Base-by-base conservation (phyloP, 1,139 yeast species). In the Pichia sp. region DNA sequence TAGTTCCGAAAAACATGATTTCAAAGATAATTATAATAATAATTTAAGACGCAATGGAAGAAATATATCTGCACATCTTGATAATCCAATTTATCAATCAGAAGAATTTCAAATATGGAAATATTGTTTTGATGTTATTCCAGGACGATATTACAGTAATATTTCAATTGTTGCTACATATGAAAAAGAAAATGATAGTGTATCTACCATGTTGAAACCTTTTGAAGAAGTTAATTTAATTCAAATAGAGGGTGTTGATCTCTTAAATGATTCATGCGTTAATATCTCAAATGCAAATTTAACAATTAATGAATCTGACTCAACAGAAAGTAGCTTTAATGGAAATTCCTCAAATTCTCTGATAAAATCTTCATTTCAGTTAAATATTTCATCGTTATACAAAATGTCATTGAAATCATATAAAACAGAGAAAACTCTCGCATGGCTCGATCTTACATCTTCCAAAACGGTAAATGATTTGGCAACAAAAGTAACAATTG, bases 371-470 rank as follows among this genome's bases (percentile, higher is more conserved):
- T 47, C 51, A 3, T 38, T 47, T 10, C 44, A 54, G 3, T 51
- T 77, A 5, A 73, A 78, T 1, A 75, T 78, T 1, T 68, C 70
- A 30, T 74, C 81, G 1, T 70, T 79, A 0, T 65, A 78, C 44
- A 78, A 79, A 39, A 72, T 84, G 56, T 71, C 79, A 51, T 67
- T 84, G 39, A 74, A 54, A 40, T 60, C 58, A 7, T 51, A 55
- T 31, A 57, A 53, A 42, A 50, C 61, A 8, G 64, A 61, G 38
- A 81, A 55, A 75, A 82, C 48, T 71, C 80, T 32, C 73, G 76
- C 62, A 72, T 86, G 80, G 78, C 65, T 84, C 44, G 83, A 77
- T 48, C 65, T 83, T 28, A 81, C 78, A 50, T 68, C 78, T 0
- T 73, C 84, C 0, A 78, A 72, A 47, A 75, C 67, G 44, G 60